These are phyloP conservation scores for Ophiostoma ulmi DNA, from an alignment of 2,329 filamentous ascomycete species.

Conservation along the genomic window DNA sequence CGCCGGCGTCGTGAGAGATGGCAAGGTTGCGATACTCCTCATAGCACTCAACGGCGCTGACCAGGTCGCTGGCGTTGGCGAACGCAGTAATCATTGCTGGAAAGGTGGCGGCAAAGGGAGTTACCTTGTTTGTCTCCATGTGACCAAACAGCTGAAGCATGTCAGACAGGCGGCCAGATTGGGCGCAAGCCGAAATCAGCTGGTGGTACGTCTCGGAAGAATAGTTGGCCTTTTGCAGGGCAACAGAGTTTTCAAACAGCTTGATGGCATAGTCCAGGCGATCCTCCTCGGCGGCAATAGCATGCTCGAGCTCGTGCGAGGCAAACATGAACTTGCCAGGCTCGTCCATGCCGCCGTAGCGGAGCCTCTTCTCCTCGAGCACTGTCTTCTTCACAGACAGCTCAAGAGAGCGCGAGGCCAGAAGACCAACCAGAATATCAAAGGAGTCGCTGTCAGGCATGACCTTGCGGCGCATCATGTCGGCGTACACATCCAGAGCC, in stretches of 20 bases:
- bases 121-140: slow-evolving; percentile 73
- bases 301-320: slow-evolving; percentile 80
- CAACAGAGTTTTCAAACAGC: slow-evolving; percentile 72
- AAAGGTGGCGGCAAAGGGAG: slow-evolving; percentile 76
- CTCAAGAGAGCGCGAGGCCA: slow-evolving; percentile 76
- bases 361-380: slow-evolving; percentile 74
- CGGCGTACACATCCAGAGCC: slow-evolving; percentile 88
- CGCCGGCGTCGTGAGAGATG: slow-evolving; percentile 74
- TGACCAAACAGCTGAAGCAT: slow-evolving; percentile 90
- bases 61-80: slow-evolving; percentile 70
- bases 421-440: slow-evolving; percentile 74
- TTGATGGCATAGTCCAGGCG: slow-evolving; percentile 79
- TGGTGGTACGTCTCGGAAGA: slow-evolving; percentile 78
- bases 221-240: slow-evolving; percentile 59
- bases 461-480: slow-evolving; percentile 86
- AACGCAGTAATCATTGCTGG: slow-evolving; percentile 95
- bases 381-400: slow-evolving; percentile 65
- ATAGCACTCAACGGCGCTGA: slow-evolving; percentile 89
- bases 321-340: slow-evolving; percentile 80
- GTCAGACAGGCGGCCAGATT: slow-evolving; percentile 71
- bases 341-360: slow-evolving; percentile 81
- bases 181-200: slow-evolving; percentile 81
- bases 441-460: slow-evolving; percentile 80
- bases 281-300: slow-evolving; percentile 81
- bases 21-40: slow-evolving; percentile 88